phyloP scores from a whole-genome alignment of 257 asterid genomes.

The Solanum pennellii region DNA sequence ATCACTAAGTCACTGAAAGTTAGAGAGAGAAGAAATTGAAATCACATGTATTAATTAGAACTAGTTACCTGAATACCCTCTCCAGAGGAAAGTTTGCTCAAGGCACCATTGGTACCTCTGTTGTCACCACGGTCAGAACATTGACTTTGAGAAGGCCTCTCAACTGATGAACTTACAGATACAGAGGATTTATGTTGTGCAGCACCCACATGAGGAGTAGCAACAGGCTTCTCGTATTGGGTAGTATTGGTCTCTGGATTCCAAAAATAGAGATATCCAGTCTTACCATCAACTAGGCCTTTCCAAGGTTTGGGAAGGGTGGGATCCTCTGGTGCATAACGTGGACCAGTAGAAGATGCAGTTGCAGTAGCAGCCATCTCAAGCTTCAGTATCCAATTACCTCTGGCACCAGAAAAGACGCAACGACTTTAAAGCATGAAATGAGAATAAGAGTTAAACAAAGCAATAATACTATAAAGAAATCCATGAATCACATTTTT shows the following conservation, averaged over 20 bases:
- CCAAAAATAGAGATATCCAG: constrained; percentile 92
- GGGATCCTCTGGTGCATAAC: constrained; percentile 94
- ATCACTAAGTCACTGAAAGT: background rate
- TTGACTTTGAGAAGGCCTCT: constrained; percentile 38
- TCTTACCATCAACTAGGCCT: constrained; percentile 81
- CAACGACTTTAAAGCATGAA: background rate
- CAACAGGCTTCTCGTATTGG: constrained; percentile 77
- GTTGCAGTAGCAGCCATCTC: constrained; percentile 64
- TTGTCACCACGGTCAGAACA: constrained; percentile 15
- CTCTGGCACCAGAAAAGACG: background rate
- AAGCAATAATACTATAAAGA: background rate
- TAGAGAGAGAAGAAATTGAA: background rate
- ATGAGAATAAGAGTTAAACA: background rate
- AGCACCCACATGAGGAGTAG: constrained; percentile 20
- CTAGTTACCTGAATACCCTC: constrained; percentile 39
- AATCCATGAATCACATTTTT: background rate
- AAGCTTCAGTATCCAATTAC: constrained; percentile 5
- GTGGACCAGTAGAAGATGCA: constrained; percentile 30
- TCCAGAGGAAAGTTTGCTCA: constrained; percentile 25
- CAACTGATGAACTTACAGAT: constrained; percentile 50
- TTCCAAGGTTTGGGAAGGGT: constrained; percentile 97
- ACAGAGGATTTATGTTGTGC: constrained; percentile 24
- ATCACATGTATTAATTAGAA: background rate
- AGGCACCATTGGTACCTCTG: constrained; percentile 38
- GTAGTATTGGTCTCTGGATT: constrained; percentile 91